Conservation (phyloP, 2,329 filamentous ascomycete species). For the Talaromyces rugulosus region DNA sequence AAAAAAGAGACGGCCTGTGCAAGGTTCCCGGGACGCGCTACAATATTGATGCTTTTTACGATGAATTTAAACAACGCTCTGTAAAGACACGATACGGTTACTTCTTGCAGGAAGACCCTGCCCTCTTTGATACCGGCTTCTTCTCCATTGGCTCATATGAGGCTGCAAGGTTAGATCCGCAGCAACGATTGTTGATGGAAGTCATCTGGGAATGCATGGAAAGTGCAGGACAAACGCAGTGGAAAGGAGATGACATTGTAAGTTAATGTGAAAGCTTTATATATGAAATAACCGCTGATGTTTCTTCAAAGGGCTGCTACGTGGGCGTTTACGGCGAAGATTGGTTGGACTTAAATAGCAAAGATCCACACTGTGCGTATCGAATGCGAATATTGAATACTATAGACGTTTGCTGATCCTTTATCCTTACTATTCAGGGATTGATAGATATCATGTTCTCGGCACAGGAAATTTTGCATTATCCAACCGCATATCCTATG, state of each 20-base stretch:
- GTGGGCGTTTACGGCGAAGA: not conserved
- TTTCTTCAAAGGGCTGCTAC: not conserved
- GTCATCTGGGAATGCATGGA: slow-evolving; percentile 30
- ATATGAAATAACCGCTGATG: not conserved
- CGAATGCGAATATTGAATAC: not conserved
- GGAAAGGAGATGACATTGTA: not conserved
- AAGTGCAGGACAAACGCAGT: slow-evolving; percentile 23
- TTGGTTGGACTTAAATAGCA: not conserved
- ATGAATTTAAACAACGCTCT: not conserved
- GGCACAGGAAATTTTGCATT: slow-evolving; percentile 33
- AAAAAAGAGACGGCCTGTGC: slow-evolving; percentile 8
- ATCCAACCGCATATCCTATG: slow-evolving; percentile 38
- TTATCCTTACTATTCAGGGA: not conserved
- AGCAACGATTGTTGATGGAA: slow-evolving; percentile 31
- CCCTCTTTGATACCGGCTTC: slow-evolving; percentile 26
- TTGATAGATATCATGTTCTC: slow-evolving; percentile 15
- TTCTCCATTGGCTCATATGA: slow-evolving; percentile 28
- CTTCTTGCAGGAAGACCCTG: slow-evolving; percentile 27
- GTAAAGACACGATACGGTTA: slow-evolving; percentile 17
- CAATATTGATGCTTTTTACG: slow-evolving; percentile 13
- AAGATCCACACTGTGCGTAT: not conserved
- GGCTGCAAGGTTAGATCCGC: slow-evolving; percentile 26
- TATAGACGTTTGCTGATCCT: not conserved
- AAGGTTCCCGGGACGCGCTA: slow-evolving; percentile 14
- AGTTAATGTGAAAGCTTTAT: not conserved